These are phyloP conservation scores for Mycena haematopus DNA, from an alignment of 768 basidiomycete genomes.

Conservation along the genomic window DNA sequence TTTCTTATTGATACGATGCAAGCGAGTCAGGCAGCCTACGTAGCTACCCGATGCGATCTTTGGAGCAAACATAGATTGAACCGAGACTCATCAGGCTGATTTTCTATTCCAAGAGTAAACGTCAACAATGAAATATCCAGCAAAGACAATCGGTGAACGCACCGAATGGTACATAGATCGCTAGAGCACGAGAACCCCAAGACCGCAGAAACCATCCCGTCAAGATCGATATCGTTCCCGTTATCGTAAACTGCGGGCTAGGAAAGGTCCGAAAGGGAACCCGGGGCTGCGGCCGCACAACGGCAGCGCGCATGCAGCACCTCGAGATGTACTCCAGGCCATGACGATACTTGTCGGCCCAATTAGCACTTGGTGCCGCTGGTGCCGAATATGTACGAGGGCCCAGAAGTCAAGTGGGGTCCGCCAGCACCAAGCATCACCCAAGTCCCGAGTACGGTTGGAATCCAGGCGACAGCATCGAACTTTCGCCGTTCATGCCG, in stretches of 20 bases:
- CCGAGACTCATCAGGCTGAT: slow-evolving; percentile 66
- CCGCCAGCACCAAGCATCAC: slow-evolving; percentile 70
- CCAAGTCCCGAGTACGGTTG: slow-evolving; percentile 65
- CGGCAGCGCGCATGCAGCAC: slow-evolving; percentile 48
- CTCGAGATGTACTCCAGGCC: slow-evolving; percentile 37
- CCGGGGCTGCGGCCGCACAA: slow-evolving; percentile 60
- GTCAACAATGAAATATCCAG: neutral
- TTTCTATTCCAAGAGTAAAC: slow-evolving; percentile 13
- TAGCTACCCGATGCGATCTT: slow-evolving; percentile 60
- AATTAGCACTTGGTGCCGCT: slow-evolving; percentile 36
- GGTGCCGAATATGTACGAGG: slow-evolving; percentile 37
- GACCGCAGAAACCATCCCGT: slow-evolving; percentile 68
- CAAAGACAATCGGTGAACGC: slow-evolving; percentile 4
- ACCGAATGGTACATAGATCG: slow-evolving; percentile 75
- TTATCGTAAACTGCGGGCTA: slow-evolving; percentile 62
- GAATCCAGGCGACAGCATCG: slow-evolving; percentile 73
- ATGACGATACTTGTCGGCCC: neutral
- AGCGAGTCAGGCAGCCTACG: slow-evolving; percentile 63
- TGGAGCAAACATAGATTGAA: neutral
- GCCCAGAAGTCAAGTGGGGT: slow-evolving; percentile 55
- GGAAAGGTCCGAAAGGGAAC: slow-evolving; percentile 56
- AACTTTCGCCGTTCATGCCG: slow-evolving; percentile 36
- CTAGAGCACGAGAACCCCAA: slow-evolving; percentile 71
- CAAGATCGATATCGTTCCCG: slow-evolving; percentile 62
- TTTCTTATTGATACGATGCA: slow-evolving; percentile 67